Evolutionary conservation across 805 yeast species (phyloP).

Genomic region (Metschnikowia reukaufii): DNA sequence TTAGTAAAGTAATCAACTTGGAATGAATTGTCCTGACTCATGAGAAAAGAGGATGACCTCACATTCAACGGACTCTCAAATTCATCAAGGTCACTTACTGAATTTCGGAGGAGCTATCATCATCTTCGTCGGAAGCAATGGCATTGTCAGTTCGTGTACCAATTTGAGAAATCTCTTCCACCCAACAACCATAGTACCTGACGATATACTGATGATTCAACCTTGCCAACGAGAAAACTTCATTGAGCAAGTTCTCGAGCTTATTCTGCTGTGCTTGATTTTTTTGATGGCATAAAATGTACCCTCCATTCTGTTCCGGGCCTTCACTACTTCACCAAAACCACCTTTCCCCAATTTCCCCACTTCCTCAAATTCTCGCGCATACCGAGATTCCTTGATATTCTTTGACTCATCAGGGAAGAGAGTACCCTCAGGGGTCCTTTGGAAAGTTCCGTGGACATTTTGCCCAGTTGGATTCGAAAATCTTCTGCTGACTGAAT

Average conservation of each 20-base stretch:
- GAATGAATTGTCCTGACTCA: conserved; percentile 24
- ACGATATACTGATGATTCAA: conserved; percentile 95
- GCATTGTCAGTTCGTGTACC: conserved; percentile 23
- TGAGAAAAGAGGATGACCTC: conserved; percentile 21
- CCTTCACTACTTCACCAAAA: conserved; percentile 98
- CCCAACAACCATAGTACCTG: conserved; percentile 96
- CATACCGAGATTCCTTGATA: conserved; percentile 53
- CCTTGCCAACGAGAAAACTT: conserved; percentile 88
- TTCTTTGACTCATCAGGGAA: background rate
- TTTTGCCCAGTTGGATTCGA: background rate
- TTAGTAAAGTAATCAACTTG: conserved; percentile 69
- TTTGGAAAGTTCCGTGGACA: background rate
- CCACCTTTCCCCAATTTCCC: conserved; percentile 93
- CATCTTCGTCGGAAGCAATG: conserved; percentile 8
- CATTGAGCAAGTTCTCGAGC: conserved; percentile 78
- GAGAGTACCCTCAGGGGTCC: background rate
- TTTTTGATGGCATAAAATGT: conserved; percentile 93
- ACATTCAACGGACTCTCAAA: conserved; percentile 26
- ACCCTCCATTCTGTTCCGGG: conserved; percentile 89
- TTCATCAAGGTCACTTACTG: conserved; percentile 14
- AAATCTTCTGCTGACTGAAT: background rate
- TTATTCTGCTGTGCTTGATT: conserved; percentile 78
- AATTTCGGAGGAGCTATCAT: conserved; percentile 18
- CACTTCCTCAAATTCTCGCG: conserved; percentile 92
- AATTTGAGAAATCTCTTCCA: conserved; percentile 60